Percentiles rank a stretch among this genome's conserved stretches.
phyloP scores from a whole-genome alignment of 306 rosid genomes.

The Psophocarpus tetragonolobus region DNA sequence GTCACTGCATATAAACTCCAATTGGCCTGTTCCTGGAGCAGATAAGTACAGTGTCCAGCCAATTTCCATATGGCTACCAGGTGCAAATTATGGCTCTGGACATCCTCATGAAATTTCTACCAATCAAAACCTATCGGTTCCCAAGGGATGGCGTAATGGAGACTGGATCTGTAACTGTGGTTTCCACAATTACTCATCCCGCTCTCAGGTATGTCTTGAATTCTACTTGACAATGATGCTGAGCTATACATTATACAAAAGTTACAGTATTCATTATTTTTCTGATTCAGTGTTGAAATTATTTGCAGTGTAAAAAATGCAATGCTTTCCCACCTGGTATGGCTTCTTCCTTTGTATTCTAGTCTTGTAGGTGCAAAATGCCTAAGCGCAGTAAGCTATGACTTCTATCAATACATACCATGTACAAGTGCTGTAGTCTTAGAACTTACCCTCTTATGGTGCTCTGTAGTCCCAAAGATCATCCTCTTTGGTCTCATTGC shows the following conservation, averaged over 20 bases:
- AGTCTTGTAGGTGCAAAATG: background rate
- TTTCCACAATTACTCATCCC: constrained; percentile 91
- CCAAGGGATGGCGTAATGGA: constrained; percentile 89
- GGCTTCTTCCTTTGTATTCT: constrained; percentile 27
- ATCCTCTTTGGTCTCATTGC: constrained; percentile 7
- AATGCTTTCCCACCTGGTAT: constrained; percentile 87
- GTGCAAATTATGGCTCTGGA: constrained; percentile 55
- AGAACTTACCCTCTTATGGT: background rate
- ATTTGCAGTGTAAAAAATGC: constrained; percentile 92
- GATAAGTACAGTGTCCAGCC: constrained; percentile 67
- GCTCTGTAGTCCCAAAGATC: constrained; percentile 8
- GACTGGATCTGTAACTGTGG: constrained; percentile 97
- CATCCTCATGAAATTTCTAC: constrained; percentile 54
- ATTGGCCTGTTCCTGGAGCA: constrained; percentile 63
- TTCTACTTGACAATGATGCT: constrained; percentile 21
- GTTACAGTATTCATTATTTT: constrained; percentile 16
- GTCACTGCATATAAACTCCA: constrained; percentile 53
- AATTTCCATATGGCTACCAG: constrained; percentile 56
- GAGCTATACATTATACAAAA: background rate
- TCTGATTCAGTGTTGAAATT: constrained; percentile 43
- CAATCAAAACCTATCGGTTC: constrained; percentile 48
- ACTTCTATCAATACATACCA: constrained; percentile 20
- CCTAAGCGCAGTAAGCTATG: constrained; percentile 2
- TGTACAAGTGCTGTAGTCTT: constrained; percentile 13
- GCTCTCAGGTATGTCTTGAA: constrained; percentile 65